Conservation (phyloP, 2,329 filamentous ascomycete genomes). For the Claviceps paspali region DNA sequence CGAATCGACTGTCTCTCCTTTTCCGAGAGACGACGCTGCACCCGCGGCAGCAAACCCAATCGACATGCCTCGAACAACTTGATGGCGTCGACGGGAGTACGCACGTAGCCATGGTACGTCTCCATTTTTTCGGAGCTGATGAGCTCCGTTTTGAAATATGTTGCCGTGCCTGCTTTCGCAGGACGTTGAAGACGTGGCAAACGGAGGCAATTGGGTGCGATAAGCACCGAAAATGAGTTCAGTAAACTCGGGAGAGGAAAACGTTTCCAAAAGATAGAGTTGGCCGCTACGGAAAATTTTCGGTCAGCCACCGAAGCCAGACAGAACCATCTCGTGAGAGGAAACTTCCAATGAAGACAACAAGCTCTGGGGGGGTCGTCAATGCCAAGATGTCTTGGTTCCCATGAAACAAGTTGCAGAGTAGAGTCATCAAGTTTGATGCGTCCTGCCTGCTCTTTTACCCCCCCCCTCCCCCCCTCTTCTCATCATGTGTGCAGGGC, state of each 20-base stretch:
- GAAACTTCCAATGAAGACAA: no score
- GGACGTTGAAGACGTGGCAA: slow-evolving; percentile 3
- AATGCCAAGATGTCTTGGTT: no score
- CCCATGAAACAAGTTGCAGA: no score
- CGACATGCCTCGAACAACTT: slow-evolving; percentile 97
- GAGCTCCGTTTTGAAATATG: slow-evolving; percentile 9
- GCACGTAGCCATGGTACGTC: slow-evolving; percentile 88
- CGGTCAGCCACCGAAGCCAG: no score
- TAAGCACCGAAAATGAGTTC: background rate
- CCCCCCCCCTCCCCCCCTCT: no score
- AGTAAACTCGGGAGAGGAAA: background rate
- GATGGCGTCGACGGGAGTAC: slow-evolving; percentile 92
- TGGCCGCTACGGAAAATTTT: background rate
- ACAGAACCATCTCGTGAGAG: no score
- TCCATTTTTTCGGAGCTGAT: slow-evolving; percentile 50
- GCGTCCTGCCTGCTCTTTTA: no score
- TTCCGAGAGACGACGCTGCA: slow-evolving; percentile 85
- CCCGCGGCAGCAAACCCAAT: slow-evolving; percentile 73
- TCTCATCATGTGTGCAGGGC: no score
- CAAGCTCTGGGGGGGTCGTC: no score
- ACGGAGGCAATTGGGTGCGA: background rate
- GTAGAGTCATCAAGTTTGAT: no score
- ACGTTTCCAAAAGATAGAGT: no score
- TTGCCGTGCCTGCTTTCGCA: slow-evolving; percentile 8
- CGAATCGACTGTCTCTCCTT: slow-evolving; percentile 94